Evolutionary conservation across 1,284 basidiomycete genomes (phyloP), one percentile per base, ranked within the genome.

Genomic region (Chalciporus sp.): DNA sequence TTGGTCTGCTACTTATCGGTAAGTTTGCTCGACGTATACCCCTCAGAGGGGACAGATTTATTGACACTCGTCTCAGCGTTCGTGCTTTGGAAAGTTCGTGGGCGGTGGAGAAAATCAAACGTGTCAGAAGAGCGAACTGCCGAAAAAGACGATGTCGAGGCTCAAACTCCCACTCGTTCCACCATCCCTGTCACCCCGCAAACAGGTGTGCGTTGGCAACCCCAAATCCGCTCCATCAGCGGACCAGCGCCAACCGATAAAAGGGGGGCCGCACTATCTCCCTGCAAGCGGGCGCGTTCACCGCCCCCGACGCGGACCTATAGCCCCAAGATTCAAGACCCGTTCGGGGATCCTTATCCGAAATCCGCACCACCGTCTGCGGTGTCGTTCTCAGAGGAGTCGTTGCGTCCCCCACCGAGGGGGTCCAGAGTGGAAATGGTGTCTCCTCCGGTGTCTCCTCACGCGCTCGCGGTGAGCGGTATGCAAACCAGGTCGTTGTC

Each of bases 171-270:
- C 26, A 28, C 26, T 28, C 37, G 29, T 41, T 59, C 69, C 20
- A 55, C 62, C 29, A 52, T 65, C 46, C 65, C 72, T 28, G 49
- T 61, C 42, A 60, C 51, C 54, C 66, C 70, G 42, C 47, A 53
- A 2, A 31, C 52, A 10, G 62, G 72, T 50, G 68, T 68, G 40
- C 66, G 68, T 26, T 80, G 78, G 78, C 64, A 70, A 16, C 78
- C 79, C 46, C 77, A 79, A 51, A 70, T 74, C 53, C 69, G 62
- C 10, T 65, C 70, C 11, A 62, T 67, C 51, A 64, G 58, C 20
- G 50, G 68, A 8, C 61, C 62, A 27, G 33, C 19, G 3, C 39
- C 47, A 12, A 41, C 28, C 31, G 48, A 52, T 19, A 61, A 45
- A 47, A 58, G 49, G 41, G 23, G 11, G 5, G 31, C 31, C 28